Evolutionary conservation across 2,329 filamentous ascomycete species (phyloP).

Genomic region (Sporothrix brunneoviolacea): DNA sequence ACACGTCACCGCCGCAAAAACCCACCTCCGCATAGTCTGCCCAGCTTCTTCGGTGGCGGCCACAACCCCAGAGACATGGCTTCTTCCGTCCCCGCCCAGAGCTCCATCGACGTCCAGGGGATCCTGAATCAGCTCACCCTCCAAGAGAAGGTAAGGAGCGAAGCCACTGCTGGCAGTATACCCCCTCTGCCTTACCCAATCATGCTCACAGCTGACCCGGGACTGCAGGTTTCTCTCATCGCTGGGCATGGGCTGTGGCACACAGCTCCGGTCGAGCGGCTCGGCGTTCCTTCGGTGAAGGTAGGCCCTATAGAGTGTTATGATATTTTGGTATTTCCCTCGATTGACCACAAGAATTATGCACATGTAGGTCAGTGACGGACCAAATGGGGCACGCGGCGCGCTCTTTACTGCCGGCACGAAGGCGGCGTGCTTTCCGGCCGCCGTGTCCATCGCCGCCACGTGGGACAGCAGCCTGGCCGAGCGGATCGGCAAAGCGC

Average conservation of each 20-base stretch:
- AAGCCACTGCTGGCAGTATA: too few relatives aligned
- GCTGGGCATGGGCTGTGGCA: conserved; percentile 1
- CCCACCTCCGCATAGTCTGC: too few relatives aligned
- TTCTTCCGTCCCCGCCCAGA: background rate
- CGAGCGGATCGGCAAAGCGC: background rate
- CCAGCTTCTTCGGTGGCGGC: too few relatives aligned
- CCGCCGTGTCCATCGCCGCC: conserved; percentile 3
- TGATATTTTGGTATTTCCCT: too few relatives aligned
- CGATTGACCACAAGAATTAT: too few relatives aligned
- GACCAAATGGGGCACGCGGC: conserved; percentile 6
- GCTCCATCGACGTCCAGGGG: background rate
- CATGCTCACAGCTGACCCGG: too few relatives aligned
- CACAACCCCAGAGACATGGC: background rate
- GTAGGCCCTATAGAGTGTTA: too few relatives aligned
- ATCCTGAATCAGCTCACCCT: background rate
- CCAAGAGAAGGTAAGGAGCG: conserved; percentile 5
- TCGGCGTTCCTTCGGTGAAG: background rate
- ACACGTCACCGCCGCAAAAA: too few relatives aligned
- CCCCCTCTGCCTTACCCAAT: too few relatives aligned
- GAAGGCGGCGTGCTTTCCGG: conserved; percentile 7
- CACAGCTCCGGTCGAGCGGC: background rate
- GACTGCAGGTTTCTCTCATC: conserved; percentile 1
- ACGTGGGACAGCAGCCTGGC: conserved; percentile 1
- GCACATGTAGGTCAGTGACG: too few relatives aligned
- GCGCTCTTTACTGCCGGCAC: background rate